A percentile compares a stretch with the other conserved stretches of the same genome.
These are phyloP conservation scores for Pachysandra terminalis DNA, from an alignment of 164 flowering plant species.

Conservation along the genomic window DNA sequence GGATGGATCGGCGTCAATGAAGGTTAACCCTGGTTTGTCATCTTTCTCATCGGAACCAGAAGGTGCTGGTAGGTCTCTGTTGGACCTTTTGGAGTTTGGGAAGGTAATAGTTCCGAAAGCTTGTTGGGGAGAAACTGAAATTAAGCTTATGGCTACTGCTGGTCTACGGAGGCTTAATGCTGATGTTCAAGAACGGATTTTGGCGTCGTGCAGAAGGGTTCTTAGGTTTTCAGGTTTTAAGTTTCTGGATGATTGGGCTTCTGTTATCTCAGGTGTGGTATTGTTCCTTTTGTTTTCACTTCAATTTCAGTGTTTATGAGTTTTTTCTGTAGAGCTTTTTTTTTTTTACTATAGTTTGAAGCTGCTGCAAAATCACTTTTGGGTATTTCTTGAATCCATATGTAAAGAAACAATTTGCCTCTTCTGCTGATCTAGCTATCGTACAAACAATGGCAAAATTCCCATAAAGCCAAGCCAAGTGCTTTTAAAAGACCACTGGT, in stretches of 20 bases:
- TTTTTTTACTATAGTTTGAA: neutral
- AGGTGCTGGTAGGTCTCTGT: constrained; percentile 53
- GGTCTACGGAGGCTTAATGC: constrained; percentile 67
- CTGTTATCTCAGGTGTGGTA: constrained; percentile 68
- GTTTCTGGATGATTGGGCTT: constrained; percentile 85
- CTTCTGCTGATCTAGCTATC: neutral
- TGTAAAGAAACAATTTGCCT: neutral
- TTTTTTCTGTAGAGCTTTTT: neutral
- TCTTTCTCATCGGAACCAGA: constrained; percentile 54
- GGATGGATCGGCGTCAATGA: constrained; percentile 46
- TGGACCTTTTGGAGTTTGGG: constrained; percentile 66
- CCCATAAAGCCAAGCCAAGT: neutral
- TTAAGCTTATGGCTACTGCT: constrained; percentile 93
- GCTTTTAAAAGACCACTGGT: neutral
- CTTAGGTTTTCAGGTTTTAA: constrained; percentile 62
- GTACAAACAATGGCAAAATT: neutral
- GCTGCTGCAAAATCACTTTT: neutral
- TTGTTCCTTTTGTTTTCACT: neutral
- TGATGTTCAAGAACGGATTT: constrained; percentile 49
- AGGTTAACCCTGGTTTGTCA: constrained; percentile 81
- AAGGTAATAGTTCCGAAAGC: constrained; percentile 52
- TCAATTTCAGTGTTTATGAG: neutral
- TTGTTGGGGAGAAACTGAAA: constrained; percentile 64
- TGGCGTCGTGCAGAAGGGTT: constrained; percentile 62
- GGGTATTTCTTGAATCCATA: neutral